A percentile compares a stretch with the other conserved stretches of the same genome.
Evolutionary conservation across 768 basidiomycete species (phyloP).

Genomic region (Rubroboletus satanas): DNA sequence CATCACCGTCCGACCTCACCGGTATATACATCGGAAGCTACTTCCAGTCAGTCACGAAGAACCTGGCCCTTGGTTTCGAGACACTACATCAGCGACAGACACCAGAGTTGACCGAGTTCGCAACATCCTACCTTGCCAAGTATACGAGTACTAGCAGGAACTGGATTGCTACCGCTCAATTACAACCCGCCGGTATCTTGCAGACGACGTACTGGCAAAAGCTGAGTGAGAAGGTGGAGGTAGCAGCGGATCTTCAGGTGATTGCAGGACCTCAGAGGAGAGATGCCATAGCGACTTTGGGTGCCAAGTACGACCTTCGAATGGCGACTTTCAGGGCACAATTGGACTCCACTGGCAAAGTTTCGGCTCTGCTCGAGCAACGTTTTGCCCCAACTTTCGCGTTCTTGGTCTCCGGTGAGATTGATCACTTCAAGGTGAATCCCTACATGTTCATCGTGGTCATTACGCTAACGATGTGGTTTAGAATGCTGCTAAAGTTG

Average conservation of each 20-base stretch:
- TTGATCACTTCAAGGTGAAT: conserved; percentile 95
- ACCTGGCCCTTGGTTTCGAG: conserved; percentile 85
- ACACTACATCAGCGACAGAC: conserved; percentile 76
- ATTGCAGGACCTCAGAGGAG: conserved; percentile 75
- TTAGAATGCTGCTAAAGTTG: conserved; percentile 90
- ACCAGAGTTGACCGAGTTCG: conserved; percentile 65
- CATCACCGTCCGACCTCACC: conserved; percentile 78
- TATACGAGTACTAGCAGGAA: conserved; percentile 65
- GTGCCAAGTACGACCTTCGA: conserved; percentile 95
- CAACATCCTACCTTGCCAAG: conserved; percentile 78
- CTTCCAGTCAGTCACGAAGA: conserved; percentile 89
- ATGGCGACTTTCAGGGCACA: conserved; percentile 93
- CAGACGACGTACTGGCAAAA: conserved; percentile 97
- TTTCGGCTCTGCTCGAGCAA: conserved; percentile 92
- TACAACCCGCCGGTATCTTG: conserved; percentile 77
- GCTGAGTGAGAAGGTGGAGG: conserved; percentile 91
- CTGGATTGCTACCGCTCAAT: conserved; percentile 92
- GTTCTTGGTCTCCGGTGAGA: conserved; percentile 93
- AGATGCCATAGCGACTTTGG: conserved; percentile 90
- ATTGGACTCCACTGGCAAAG: conserved; percentile 91
- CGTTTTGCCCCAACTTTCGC: conserved; percentile 93
- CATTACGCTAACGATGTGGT: not conserved
- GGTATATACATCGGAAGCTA: conserved; percentile 92
- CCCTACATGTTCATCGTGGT: not conserved
- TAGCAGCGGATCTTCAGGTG: conserved; percentile 90